Evolutionary conservation across 495 filamentous ascomycete species (phyloP), one percentile per base, ranked within the genome.

Genomic region (Schizothecium vesticola): DNA sequence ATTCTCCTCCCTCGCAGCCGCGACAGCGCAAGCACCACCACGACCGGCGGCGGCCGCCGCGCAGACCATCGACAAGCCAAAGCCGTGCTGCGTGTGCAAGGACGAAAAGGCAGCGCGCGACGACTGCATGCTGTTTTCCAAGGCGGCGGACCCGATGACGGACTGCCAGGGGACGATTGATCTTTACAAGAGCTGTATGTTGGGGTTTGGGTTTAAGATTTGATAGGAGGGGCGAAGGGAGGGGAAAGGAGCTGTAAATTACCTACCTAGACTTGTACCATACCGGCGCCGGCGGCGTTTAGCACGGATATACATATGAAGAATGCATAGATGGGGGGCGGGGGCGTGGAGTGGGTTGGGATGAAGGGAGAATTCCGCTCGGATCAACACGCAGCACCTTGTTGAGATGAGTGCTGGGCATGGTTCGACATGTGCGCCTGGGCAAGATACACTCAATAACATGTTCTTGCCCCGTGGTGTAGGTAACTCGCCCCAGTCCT

Each of bases 11-110:
- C 36, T n/a, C 16, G 19, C 43, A 51, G 67, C 73, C 13, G 66
- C 77, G 25, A 23, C 74, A 22, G 67, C 69, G 60, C 63, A 69
- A 72, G 63, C 69, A 11, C 12, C 70, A 11, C 43, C 70, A 24
- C 63, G 66, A 36, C 69, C 67, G 69, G 63, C 72, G 63, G 71
- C 75, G 33, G 75, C 76, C 29, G 75, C 79, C 29, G 75, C 79
- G 8, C 83, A 83, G 74, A 81, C 82, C 22, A 84, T 56, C 57
- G 28, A 65, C 55, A 62, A 70, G 51, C 13, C 11, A 65, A 76
- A 97, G 93, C 93, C 93, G 36, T 97, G 93, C 86, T 97, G 94
- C 79, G 95, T 99, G 23, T 99, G 95, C 87, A 97, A 94, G 75
- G 86, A 92, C 59, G 95, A 99, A 79, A 99, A 99, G 78, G 85